These are phyloP conservation scores for Leptodermis oblonga DNA, from an alignment of 257 asterid species.

Conservation along the genomic window DNA sequence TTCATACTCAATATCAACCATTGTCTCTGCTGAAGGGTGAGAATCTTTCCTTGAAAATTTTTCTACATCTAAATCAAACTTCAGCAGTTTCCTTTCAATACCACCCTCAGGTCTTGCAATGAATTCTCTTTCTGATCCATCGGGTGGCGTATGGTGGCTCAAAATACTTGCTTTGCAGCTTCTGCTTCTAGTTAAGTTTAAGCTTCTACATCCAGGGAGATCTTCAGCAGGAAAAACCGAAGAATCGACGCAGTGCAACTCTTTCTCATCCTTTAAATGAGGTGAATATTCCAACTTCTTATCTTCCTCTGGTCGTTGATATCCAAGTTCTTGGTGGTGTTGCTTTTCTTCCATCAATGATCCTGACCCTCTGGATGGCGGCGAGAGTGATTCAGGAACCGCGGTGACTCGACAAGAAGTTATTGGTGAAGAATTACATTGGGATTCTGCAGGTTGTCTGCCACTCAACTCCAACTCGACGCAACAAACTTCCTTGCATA, in stretches of 20 bases:
- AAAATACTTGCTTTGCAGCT: conserved; percentile 65
- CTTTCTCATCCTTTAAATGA: conserved; percentile 37
- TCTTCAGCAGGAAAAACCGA: conserved; percentile 31
- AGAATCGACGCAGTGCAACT: conserved; percentile 32
- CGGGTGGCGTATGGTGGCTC: conserved; percentile 33
- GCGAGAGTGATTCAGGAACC: conserved; percentile 17
- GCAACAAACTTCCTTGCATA: conserved; percentile 80
- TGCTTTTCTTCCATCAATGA: conserved; percentile 29
- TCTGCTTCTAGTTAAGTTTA: conserved; percentile 52
- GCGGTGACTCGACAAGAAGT: conserved; percentile 17
- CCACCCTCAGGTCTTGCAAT: conserved; percentile 27
- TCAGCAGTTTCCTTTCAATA: conserved; percentile 37
- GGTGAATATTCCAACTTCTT: conserved; percentile 19
- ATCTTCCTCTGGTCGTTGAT: conserved; percentile 27
- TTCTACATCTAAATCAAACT: conserved; percentile 29
- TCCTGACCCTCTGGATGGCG: conserved; percentile 24
- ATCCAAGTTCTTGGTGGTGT: conserved; percentile 23
- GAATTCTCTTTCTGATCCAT: conserved; percentile 44
- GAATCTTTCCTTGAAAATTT: conserved; percentile 40
- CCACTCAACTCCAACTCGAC: conserved; percentile 41
- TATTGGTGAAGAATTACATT: conserved; percentile 9
- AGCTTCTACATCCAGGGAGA: conserved; percentile 30
- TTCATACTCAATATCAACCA: conserved; percentile 48
- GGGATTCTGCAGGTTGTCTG: neutral
- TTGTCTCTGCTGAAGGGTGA: conserved; percentile 38